Percentiles rank a stretch among this genome's conserved stretches.
Evolutionary conservation across 768 basidiomycete species (phyloP).

Genomic region (Neoboletus subvelutipes): DNA sequence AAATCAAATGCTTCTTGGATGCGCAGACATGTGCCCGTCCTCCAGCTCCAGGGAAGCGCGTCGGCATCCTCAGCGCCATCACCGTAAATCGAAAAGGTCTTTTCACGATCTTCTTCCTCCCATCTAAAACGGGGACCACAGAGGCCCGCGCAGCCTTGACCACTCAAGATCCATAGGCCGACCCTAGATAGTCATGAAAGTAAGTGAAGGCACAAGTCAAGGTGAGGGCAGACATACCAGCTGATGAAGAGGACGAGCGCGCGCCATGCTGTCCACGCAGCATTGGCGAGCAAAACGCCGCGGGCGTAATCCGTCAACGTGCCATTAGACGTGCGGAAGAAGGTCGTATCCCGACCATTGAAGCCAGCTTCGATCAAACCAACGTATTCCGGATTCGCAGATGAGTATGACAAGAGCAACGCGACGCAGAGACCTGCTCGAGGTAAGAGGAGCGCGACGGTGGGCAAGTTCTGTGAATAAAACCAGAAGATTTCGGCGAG

Average conservation of each 20-base stretch:
- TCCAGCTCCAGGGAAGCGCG: conserved; percentile 78
- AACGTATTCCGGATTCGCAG: conserved; percentile 46
- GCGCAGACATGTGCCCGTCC: conserved; percentile 63
- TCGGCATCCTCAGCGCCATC: conserved; percentile 44
- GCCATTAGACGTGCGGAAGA: conserved; percentile 64
- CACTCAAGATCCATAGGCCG: conserved; percentile 77
- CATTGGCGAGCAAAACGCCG: conserved; percentile 78
- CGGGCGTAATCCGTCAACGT: conserved; percentile 72
- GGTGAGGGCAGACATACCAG: conserved; percentile 44
- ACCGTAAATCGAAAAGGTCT: conserved; percentile 50
- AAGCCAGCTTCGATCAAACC: conserved; percentile 48
- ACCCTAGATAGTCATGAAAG: conserved; percentile 44
- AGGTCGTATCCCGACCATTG: conserved; percentile 64
- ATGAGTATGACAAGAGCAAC: conserved; percentile 64
- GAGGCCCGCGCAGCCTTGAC: conserved; percentile 74
- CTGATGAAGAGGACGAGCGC: conserved; percentile 64
- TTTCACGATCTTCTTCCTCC: conserved; percentile 78
- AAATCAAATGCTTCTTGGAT: conserved; percentile 82
- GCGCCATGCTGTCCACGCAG: conserved; percentile 79
- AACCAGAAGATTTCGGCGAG: conserved; percentile 84
- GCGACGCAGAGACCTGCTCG: conserved; percentile 76
- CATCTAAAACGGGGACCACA: conserved; percentile 82
- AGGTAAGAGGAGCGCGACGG: conserved; percentile 78
- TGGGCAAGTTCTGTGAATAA: conserved; percentile 83
- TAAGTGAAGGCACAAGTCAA: not conserved